Evolutionary conservation across 768 basidiomycete genomes (phyloP), one percentile per base, ranked within the genome.

Genomic region (Strobilomyces confusus): DNA sequence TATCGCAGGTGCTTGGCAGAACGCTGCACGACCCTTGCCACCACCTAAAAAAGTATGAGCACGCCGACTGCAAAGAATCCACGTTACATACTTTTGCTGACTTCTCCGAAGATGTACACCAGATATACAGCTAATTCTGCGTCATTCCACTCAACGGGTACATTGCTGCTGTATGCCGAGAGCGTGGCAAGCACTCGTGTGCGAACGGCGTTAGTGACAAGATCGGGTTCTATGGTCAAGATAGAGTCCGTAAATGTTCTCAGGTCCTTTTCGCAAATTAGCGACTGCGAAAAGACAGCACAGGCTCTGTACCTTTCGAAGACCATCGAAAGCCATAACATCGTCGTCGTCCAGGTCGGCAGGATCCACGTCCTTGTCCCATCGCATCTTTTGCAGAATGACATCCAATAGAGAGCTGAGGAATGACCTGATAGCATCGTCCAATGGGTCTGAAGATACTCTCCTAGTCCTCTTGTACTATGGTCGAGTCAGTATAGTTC

Each of bases 41-140:
- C 84, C 86, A 67, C 77, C 84, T 89, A n/a, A 49, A 7, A 48
- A 17, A 55, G 59, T 13, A 17, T 58, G 46, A 58, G 52, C 37
- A 46, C 33, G 43, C 17, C 0, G 29, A 22, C 43, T 20, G 25
- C 12, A 32, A 22, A 47, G 25, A 44, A 47, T 22, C 38, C 9
- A 26, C 37, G 37, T 45, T 19, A 65, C 86, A 48, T 53, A 93
- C 95, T 82, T 76, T 92, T 95, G 69, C 83, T 85, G 59, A 95
- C 83, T 68, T 97, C 94, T 40, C 95, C 95, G 62, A 91, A 98
- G 32, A 95, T 89, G 65, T 85, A 98, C 11, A 98, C 84, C 23
- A 98, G 78, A 68, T 93, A 93, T n/a, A 95, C 75, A 1, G 91
- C 93, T 19, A 98, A 78, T 69, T 99, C 97, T 3, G 89, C 92